Conservation (phyloP, 2,329 filamentous ascomycete genomes). For the Westerdykella ornata region DNA sequence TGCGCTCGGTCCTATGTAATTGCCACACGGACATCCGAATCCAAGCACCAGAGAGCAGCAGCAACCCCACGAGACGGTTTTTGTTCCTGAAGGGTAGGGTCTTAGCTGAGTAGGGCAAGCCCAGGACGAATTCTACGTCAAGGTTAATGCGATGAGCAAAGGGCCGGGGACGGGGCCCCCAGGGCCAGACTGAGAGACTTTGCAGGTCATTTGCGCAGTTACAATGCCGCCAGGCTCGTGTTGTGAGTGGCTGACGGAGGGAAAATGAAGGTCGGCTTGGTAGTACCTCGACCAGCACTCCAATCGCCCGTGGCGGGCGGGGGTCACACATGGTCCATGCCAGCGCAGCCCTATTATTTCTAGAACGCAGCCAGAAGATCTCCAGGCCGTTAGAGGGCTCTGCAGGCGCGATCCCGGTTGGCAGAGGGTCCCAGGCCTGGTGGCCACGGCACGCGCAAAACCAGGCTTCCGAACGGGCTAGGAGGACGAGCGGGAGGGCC, state of each 20-base stretch:
- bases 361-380: constrained; percentile 40
- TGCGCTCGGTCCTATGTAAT: constrained; percentile 38
- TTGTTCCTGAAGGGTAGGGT: constrained; percentile 40
- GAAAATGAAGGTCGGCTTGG: constrained; percentile 34
- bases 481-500: constrained; percentile 20
- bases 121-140: constrained; percentile 38
- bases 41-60: constrained; percentile 36
- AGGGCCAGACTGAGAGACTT: constrained; percentile 35
- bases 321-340: constrained; percentile 22
- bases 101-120: constrained; percentile 39
- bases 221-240: constrained; percentile 34
- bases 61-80: constrained; percentile 38
- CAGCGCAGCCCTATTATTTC: constrained; percentile 37
- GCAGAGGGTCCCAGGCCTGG: constrained; percentile 22
- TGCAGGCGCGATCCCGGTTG: constrained; percentile 33
- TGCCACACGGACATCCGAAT: constrained; percentile 38
- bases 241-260: constrained; percentile 36
- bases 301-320: constrained; percentile 20
- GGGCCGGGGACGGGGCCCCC: constrained; percentile 32
- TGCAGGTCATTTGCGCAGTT: constrained; percentile 30
- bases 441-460: constrained; percentile 33
- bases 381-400: constrained; percentile 36
- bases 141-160: constrained; percentile 43
- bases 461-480: constrained; percentile 29
- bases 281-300: constrained; percentile 26